Evolutionary conservation across 2,329 filamentous ascomycete species (phyloP).

Genomic region (Hypoxylon sp.): DNA sequence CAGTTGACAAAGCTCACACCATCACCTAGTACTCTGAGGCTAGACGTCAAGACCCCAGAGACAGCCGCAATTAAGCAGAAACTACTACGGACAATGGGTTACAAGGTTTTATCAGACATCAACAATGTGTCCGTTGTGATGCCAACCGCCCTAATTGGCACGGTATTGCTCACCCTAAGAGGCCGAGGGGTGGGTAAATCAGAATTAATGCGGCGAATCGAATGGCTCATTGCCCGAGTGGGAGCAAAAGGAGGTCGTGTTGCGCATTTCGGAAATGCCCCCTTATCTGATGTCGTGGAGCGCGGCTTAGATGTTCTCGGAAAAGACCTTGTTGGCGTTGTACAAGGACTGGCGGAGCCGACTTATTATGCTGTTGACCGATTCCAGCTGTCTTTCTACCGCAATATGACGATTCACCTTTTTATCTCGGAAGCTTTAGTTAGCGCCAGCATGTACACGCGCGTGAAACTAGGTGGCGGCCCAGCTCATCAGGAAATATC

Average conservation of each 20-base stretch:
- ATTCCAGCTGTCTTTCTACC: conserved; percentile 97
- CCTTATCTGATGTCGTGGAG: conserved; percentile 86
- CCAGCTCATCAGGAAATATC: conserved; percentile 83
- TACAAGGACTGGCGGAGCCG: conserved; percentile 86
- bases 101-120: conserved; percentile 93
- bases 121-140: conserved; percentile 97
- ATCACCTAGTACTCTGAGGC: conserved; percentile 63
- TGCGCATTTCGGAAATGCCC: conserved; percentile 88
- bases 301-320: conserved; percentile 93
- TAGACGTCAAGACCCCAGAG: conserved; percentile 64
- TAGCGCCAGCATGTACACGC: conserved; percentile 89
- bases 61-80: conserved; percentile 74
- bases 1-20: conserved; percentile 75
- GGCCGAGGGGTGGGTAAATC: conserved; percentile 91
- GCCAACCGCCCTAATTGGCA: conserved; percentile 96
- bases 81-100: conserved; percentile 87
- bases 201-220: conserved; percentile 87
- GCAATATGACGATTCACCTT: conserved; percentile 99
- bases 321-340: conserved; percentile 85
- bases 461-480: conserved; percentile 91
- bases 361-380: conserved; percentile 96
- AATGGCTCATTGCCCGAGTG: conserved; percentile 89
- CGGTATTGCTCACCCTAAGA: conserved; percentile 89
- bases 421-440: conserved; percentile 96
- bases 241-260: conserved; percentile 90